A percentile compares a stretch with the other conserved stretches of the same genome.
Conservation (phyloP, 78 protist species). For the Chrysochromulina tobinii region DNA sequence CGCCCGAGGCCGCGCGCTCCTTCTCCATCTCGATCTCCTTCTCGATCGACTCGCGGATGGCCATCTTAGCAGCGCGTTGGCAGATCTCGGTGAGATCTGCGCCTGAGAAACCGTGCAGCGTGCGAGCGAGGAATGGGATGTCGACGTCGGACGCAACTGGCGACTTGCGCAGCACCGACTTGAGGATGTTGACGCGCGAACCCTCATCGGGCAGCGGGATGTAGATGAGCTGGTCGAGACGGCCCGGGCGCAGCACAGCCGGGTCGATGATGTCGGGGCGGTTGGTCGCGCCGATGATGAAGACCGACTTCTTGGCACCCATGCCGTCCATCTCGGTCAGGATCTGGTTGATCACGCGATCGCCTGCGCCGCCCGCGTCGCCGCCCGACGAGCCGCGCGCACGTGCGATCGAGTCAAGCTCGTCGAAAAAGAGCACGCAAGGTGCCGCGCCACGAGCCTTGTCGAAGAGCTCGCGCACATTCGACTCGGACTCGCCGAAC, state of each 20-base stretch:
- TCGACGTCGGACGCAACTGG: conserved; percentile 82
- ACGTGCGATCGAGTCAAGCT: conserved; percentile 98
- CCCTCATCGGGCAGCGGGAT: conserved; percentile 99
- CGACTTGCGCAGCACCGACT: conserved; percentile 80
- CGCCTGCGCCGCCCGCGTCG: conserved; percentile 99
- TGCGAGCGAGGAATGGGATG: conserved; percentile 82
- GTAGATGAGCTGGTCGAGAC: conserved; percentile 98
- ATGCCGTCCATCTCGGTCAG: conserved; percentile 99
- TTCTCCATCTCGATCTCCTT: conserved; percentile 57
- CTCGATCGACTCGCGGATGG: conserved; percentile 96
- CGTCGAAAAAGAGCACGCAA: conserved; percentile 99
- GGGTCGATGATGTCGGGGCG: conserved; percentile 99
- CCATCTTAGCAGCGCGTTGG: conserved; percentile 97
- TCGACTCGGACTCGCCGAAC: conserved; percentile 99
- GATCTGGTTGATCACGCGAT: conserved; percentile 99
- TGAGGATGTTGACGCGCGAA: conserved; percentile 89
- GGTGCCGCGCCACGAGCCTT: conserved; percentile 99
- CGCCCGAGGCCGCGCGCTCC: conserved; percentile 53
- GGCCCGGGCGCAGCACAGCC: conserved; percentile 99
- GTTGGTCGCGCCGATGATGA: conserved; percentile 99
- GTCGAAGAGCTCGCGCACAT: conserved; percentile 99
- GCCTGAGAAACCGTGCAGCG: conserved; percentile 97
- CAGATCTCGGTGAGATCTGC: conserved; percentile 99
- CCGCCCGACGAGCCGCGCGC: conserved; percentile 94
- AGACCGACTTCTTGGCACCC: conserved; percentile 98